Conservation (phyloP, 805 yeast species). For the Helenozyma baotianmanensis region DNA sequence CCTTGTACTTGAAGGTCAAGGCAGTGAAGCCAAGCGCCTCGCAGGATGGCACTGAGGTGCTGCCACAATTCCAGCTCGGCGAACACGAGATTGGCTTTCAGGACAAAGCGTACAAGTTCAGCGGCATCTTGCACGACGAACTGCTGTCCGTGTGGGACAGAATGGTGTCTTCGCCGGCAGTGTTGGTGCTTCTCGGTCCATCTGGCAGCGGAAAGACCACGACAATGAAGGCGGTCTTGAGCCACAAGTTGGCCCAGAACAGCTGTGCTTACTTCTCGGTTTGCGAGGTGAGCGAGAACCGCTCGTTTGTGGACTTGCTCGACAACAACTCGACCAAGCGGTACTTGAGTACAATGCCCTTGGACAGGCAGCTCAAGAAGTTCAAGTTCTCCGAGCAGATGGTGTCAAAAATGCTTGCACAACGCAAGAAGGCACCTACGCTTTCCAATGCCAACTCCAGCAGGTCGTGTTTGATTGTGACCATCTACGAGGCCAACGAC, state of each 20-base stretch:
- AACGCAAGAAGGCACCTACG: conserved; percentile 19
- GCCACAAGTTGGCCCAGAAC: conserved; percentile 9
- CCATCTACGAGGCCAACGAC: conserved; percentile 15
- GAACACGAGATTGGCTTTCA: conserved; percentile 16
- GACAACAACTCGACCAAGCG: conserved; percentile 8
- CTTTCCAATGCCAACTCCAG: conserved; percentile 17
- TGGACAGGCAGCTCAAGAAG: conserved; percentile 14
- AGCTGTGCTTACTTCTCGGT: conserved; percentile 18
- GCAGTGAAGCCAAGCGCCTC: conserved; percentile 2
- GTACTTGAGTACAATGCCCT: conserved; percentile 10
- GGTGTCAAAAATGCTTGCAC: conserved; percentile 13
- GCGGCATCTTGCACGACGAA: conserved; percentile 12
- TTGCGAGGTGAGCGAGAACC: conserved; percentile 26
- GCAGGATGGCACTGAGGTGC: no score
- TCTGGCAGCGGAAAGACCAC: conserved; percentile 27
- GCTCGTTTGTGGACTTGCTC: conserved; percentile 22
- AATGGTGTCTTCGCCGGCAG: conserved; percentile 6
- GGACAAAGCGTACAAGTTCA: conserved; percentile 19
- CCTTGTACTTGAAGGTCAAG: conserved; percentile 25
- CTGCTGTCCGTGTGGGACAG: conserved; percentile 3
- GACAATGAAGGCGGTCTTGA: conserved; percentile 17
- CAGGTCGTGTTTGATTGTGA: conserved; percentile 25
- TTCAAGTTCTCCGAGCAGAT: conserved; percentile 4
- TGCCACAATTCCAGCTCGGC: conserved; percentile 9
- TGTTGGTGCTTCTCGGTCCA: conserved; percentile 11